Evolutionary conservation across 371 early-diverging fungal genomes (phyloP).

Genomic region (Rhizopus delemar): DNA sequence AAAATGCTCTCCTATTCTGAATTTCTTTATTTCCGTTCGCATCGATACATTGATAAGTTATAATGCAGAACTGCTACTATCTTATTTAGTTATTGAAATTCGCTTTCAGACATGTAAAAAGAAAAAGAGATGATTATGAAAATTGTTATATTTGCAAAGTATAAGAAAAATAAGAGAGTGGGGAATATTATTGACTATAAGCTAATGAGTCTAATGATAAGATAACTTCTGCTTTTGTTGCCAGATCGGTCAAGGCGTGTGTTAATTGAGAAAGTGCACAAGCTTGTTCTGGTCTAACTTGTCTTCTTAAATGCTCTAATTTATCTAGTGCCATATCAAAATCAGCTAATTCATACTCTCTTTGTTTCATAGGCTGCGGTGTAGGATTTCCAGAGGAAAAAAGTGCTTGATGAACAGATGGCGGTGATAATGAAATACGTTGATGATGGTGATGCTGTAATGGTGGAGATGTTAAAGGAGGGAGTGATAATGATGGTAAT

Average conservation of each 20-base stretch:
- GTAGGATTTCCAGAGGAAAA: conserved; percentile 2
- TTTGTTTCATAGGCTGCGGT: background rate
- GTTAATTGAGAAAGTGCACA: conserved; percentile 35
- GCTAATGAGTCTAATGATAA: conserved; percentile 33
- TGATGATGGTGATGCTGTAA: conserved; percentile 7
- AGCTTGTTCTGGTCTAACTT: conserved; percentile 37
- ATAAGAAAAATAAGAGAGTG: conserved; percentile 3
- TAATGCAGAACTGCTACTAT: too few relatives aligned
- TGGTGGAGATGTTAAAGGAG: conserved; percentile 21
- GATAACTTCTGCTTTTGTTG: conserved; percentile 33
- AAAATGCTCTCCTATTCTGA: too few relatives aligned
- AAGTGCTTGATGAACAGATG: conserved; percentile 10
- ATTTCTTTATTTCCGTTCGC: too few relatives aligned
- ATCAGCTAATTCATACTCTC: conserved; percentile 29
- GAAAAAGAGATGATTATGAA: background rate
- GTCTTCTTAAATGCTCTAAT: conserved; percentile 33
- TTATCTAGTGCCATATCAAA: conserved; percentile 30
- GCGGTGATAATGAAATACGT: conserved; percentile 11
- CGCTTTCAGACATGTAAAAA: too few relatives aligned
- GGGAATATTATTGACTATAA: conserved; percentile 21
- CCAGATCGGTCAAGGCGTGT: conserved; percentile 28
- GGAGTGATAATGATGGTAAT: conserved; percentile 17
- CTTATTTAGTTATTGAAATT: too few relatives aligned
- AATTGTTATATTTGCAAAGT: background rate
- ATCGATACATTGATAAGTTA: too few relatives aligned